Percentiles rank a stretch among this genome's conserved stretches.
phyloP scores from a whole-genome alignment of 1,284 basidiomycete species.

The Cryptococcus hybrid region DNA sequence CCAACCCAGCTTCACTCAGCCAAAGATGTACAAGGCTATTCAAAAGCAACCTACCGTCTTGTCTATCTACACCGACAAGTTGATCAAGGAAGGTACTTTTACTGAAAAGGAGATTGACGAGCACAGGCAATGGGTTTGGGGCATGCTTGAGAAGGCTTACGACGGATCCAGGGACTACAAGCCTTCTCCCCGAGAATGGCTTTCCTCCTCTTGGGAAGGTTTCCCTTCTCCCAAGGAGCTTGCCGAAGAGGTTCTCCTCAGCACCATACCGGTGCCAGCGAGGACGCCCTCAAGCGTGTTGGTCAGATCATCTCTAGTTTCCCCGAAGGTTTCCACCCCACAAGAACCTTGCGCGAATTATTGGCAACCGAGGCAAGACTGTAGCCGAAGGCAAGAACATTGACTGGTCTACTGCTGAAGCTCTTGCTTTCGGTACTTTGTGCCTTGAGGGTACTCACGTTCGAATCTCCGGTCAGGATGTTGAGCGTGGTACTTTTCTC shows the following conservation, averaged over 20 bases:
- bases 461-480: conserved; percentile 96
- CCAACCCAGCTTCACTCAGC: conserved; percentile 98
- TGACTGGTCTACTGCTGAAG: conserved; percentile 99
- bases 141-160: conserved; percentile 92
- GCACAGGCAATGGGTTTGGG: conserved; percentile 99
- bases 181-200: conserved; percentile 91
- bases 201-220: conserved; percentile 96
- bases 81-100: conserved; percentile 89
- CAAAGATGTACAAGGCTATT: conserved; percentile 98
- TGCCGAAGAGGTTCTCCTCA: conserved; percentile 86
- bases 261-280: conserved; percentile 77
- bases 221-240: conserved; percentile 97
- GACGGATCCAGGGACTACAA: conserved; percentile 91
- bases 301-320: conserved; percentile 83
- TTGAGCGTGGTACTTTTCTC: conserved; percentile 99
- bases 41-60: conserved; percentile 90
- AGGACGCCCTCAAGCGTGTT: conserved; percentile 78
- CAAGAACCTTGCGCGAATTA: conserved; percentile 91
- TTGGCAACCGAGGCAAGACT: conserved; percentile 80
- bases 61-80: conserved; percentile 85
- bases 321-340: conserved; percentile 84
- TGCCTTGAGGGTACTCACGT: conserved; percentile 92
- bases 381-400: conserved; percentile 88
- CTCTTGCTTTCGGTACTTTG: conserved; percentile 91
- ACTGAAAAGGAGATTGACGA: conserved; percentile 96